Conservation (phyloP, 2,329 filamentous ascomycete species). For the Trichoderma sp. region DNA sequence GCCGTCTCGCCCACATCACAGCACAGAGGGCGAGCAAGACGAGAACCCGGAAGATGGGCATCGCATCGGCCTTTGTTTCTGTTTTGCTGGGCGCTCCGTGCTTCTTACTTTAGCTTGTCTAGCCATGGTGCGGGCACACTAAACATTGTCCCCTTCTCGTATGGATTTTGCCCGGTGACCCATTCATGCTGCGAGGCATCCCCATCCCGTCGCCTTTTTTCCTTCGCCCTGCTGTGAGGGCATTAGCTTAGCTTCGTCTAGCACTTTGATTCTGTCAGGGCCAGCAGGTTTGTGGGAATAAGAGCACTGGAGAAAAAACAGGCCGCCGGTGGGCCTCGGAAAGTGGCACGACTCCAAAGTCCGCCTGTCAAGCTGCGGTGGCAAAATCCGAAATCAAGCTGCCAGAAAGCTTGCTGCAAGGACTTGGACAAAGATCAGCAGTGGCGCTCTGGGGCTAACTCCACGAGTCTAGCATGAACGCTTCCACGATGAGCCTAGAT, state of each 20-base stretch:
- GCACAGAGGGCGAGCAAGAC: not conserved
- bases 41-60: not conserved
- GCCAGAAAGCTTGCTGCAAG: not conserved
- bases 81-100: not conserved
- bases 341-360: not conserved
- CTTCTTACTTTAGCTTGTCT: not conserved
- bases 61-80: not conserved
- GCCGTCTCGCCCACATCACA: not conserved
- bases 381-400: not conserved
- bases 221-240: not conserved
- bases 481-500: not conserved
- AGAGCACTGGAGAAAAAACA: not conserved
- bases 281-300: not conserved
- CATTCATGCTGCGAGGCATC: conserved; percentile 12
- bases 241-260: not conserved
- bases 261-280: not conserved
- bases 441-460: not conserved
- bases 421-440: conserved; percentile 9
- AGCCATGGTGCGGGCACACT: not conserved
- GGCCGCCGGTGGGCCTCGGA: not conserved
- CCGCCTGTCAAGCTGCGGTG: conserved; percentile 2
- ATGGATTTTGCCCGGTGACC: conserved; percentile 9
- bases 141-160: not conserved
- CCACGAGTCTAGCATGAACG: not conserved
- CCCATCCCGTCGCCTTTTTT: not conserved